A percentile compares a stretch with the other conserved stretches of the same genome.
Evolutionary conservation across 2,329 filamentous ascomycete genomes (phyloP).

Genomic region (Sclerotinia minor): DNA sequence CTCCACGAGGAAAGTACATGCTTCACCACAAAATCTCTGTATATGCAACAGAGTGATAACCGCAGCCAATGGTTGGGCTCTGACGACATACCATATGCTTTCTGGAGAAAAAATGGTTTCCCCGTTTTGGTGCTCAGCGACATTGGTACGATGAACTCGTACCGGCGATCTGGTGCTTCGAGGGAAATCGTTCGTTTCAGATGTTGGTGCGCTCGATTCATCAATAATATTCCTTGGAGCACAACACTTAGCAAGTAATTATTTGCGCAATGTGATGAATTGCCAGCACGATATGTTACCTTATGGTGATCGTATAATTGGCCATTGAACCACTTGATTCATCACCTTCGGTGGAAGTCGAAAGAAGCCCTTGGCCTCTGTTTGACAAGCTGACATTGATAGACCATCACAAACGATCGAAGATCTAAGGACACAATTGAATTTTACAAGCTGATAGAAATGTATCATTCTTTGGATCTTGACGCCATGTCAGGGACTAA

Average conservation of each 20-base stretch:
- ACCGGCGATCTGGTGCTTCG: background rate
- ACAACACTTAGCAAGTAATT: background rate
- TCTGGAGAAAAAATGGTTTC: background rate
- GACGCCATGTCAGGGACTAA: background rate
- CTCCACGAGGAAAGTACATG: background rate
- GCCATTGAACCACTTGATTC: background rate
- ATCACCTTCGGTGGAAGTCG: background rate
- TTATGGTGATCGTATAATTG: background rate
- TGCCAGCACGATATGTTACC: background rate
- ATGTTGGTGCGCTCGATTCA: background rate
- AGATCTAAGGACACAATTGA: background rate
- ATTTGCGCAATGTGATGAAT: background rate
- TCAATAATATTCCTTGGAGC: background rate
- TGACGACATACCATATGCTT: background rate
- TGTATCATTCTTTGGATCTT: background rate
- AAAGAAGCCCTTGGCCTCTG: background rate
- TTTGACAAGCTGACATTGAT: background rate
- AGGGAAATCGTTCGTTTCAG: constrained; percentile 3
- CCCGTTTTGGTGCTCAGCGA: background rate
- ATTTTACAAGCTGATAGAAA: background rate
- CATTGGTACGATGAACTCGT: background rate
- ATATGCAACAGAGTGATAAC: background rate
- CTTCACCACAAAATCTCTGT: background rate
- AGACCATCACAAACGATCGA: background rate
- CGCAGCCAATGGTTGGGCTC: background rate